Conservation (phyloP, 768 basidiomycete genomes). For the Leccinum variicolor region DNA sequence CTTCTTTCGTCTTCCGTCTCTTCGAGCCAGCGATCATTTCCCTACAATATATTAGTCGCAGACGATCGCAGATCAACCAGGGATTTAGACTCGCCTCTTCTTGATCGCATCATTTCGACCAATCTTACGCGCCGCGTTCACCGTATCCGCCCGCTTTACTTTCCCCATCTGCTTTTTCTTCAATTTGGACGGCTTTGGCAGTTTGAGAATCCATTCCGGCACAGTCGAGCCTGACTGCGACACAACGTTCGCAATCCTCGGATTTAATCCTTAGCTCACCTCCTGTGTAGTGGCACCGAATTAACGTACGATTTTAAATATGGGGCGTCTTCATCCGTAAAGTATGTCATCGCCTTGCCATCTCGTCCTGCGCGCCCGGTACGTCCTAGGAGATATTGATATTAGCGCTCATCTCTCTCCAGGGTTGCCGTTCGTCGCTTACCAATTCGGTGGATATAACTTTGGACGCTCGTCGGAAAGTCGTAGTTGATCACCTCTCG, state of each 20-base stretch:
- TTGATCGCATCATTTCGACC: constrained; percentile 70
- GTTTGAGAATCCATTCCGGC: constrained; percentile 91
- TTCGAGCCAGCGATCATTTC: constrained; percentile 80
- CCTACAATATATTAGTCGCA: constrained; percentile 35
- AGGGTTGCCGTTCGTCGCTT: constrained; percentile 8
- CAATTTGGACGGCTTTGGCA: constrained; percentile 92
- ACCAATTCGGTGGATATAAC: constrained; percentile 96
- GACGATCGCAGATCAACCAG: not conserved
- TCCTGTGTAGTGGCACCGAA: not conserved
- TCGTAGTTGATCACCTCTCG: constrained; percentile 95
- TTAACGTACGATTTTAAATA: constrained; percentile 81
- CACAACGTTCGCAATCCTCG: constrained; percentile 93
- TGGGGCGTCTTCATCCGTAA: constrained; percentile 90
- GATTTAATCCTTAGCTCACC: constrained; percentile 6
- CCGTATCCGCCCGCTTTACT: constrained; percentile 70
- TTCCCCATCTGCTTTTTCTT: constrained; percentile 84
- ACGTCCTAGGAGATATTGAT: constrained; percentile 52
- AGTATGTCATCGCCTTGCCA: constrained; percentile 94
- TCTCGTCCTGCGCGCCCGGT: constrained; percentile 92
- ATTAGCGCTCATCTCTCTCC: constrained; percentile 6
- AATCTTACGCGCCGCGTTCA: constrained; percentile 67
- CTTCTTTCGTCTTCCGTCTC: constrained; percentile 48
- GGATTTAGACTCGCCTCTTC: constrained; percentile 49
- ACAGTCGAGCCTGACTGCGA: constrained; percentile 87
- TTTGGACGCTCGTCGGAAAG: constrained; percentile 93